A percentile compares a stretch with the other conserved stretches of the same genome.
Conservation (phyloP, 768 basidiomycete species). For the Serendipita sp. region DNA sequence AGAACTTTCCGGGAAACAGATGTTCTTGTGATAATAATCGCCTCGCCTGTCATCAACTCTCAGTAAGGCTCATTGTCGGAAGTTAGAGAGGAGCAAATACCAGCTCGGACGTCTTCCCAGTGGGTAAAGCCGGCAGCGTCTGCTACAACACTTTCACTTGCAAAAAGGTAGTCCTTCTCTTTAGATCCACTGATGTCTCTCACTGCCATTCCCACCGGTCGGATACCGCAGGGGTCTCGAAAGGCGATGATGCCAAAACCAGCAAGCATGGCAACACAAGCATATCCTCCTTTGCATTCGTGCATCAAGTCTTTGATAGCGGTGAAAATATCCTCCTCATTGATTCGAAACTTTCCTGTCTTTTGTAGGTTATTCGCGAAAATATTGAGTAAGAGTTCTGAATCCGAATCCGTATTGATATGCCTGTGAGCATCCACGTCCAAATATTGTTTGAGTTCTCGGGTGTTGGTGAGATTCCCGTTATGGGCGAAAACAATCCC, state of each 20-base stretch:
- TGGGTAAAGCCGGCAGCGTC: constrained; percentile 82
- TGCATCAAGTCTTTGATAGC: constrained; percentile 82
- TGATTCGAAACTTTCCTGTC: constrained; percentile 97
- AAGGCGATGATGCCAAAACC: constrained; percentile 98
- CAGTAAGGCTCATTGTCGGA: background rate
- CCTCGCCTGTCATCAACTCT: constrained; percentile 48
- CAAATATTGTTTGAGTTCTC: constrained; percentile 74
- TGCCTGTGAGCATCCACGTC: constrained; percentile 94
- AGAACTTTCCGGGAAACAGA: constrained; percentile 63
- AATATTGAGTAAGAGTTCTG: constrained; percentile 91
- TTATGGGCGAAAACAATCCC: constrained; percentile 98
- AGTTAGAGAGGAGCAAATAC: constrained; percentile 24
- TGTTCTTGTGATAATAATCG: constrained; percentile 81
- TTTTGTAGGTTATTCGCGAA: constrained; percentile 96
- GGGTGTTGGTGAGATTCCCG: constrained; percentile 93
- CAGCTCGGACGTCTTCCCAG: constrained; percentile 89
- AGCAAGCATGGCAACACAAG: constrained; percentile 96
- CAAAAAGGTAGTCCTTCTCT: constrained; percentile 78
- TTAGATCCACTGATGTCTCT: constrained; percentile 33
- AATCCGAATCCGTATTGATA: constrained; percentile 97
- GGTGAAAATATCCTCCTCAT: constrained; percentile 97
- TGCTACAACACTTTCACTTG: constrained; percentile 92
- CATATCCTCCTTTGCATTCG: constrained; percentile 84
- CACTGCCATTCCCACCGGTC: constrained; percentile 76
- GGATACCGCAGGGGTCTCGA: constrained; percentile 93